Evolutionary conservation across 768 basidiomycete species (phyloP).

Genomic region (Hebeloma cylindrosporum): DNA sequence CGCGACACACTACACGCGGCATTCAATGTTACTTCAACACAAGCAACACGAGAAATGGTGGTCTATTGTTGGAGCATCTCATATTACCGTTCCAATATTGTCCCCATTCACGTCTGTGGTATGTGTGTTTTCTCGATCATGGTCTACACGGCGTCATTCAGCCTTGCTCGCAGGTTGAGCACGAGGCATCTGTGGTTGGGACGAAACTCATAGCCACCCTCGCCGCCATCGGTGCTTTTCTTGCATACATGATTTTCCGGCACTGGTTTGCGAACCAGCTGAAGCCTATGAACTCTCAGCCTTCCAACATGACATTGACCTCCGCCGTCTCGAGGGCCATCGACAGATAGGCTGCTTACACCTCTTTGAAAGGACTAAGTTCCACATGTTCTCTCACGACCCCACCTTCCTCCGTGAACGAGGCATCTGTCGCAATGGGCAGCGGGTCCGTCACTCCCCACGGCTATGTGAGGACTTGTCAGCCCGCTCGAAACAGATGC

Average conservation of each 20-base stretch:
- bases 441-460: too few species aligned
- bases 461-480: too few species aligned
- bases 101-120: constrained; percentile 82
- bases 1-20: constrained; percentile 28
- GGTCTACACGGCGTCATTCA: not conserved
- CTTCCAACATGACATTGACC: not conserved
- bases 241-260: constrained; percentile 44
- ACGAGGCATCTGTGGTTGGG: constrained; percentile 67
- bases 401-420: too few species aligned
- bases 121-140: constrained; percentile 19
- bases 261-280: constrained; percentile 35
- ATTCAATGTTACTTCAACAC: constrained; percentile 19
- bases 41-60: constrained; percentile 27
- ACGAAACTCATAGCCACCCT: constrained; percentile 43
- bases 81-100: constrained; percentile 77
- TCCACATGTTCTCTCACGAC: too few species aligned
- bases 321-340: not conserved
- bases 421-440: too few species aligned
- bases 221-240: constrained; percentile 38
- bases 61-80: constrained; percentile 42
- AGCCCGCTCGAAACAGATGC: too few species aligned
- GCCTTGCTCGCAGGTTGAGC: constrained; percentile 56
- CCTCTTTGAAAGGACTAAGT: too few species aligned
- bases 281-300: not conserved
- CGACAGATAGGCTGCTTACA: too few species aligned